Base-by-base conservation (phyloP, 495 filamentous ascomycete genomes). In the Cetradonia linearis region DNA sequence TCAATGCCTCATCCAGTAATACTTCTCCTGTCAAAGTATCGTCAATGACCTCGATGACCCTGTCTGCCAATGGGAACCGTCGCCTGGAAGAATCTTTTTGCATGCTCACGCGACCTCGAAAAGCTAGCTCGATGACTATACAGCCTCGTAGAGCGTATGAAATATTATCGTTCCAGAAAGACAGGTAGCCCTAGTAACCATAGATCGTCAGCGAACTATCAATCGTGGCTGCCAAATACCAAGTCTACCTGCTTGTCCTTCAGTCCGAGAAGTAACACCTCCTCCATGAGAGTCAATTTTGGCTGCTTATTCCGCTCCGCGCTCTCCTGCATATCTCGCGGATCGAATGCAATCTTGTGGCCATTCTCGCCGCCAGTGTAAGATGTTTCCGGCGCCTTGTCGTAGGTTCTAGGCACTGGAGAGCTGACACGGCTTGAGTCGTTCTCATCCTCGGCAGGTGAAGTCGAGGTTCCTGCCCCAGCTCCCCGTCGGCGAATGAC, bases 101-200 rank as follows among this genome's bases (percentile, higher is more conserved):
- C 93, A 98, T 97, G 79, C 87, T 93, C 69, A 98, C 86, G 59
- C 93, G 89, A 66, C 94, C 94, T 59, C 94, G 81, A 74, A 98
- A 93, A 59, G 93, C 93, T 61, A 98, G 77, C 70, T 98, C 93
- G 68, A 96, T 88, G 62, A 98, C 94, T 69, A 98, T 97, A 72
- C 93, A 98, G 65, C 93, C 93, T 69, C 93, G 86, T 62, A 98
- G 77, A 60, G 93, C 93, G 72, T 98, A 98, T 33, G 91, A 96
- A 61, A 98, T 98, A 73, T 98, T 97, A 73, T 98, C 93, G 71
- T 98, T 98, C 93, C 93, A 98, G 75, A 97, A 97, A 9, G 94
- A 97, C 62, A 97, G 84, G 72, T 97, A 96, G 63, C 93, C 93
- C 89, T 95, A 67, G 63, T 47, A 54, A 49, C 57, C 48, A 59